Evolutionary conservation across 108 stramenopile genomes (phyloP), one percentile per base, ranked within the genome.

Genomic region (Parmales sp.): DNA sequence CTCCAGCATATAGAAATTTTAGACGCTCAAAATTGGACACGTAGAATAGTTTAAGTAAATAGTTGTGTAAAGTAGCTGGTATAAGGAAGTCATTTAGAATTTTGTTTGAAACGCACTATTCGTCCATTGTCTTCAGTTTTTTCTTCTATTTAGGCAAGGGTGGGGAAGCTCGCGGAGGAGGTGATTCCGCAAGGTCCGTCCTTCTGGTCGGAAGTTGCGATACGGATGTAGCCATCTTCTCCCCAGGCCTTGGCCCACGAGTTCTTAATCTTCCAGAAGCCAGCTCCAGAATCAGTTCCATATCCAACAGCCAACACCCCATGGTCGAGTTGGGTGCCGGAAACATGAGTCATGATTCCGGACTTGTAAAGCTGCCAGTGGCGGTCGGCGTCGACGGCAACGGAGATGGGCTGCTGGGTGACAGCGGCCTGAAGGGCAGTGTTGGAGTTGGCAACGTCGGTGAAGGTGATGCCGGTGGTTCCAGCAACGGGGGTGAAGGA

Each of bases 251-350:
- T 77, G n/a, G 94, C 94, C 94, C 94, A 95, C 26, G 81, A 83
- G 68, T 95, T 95, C 84, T 70, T 90, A 78, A 71, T 90, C 85
- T 76, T 91, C 85, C 75, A 91, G 78, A 70, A 89, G 87, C 68
- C 85, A 25, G 81, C 76, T 39, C 88, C 90, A 25, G 64, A 6
- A 65, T 90, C 86, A 29, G 79, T 88, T 31, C 94, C 96, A 74
- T 93, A 97, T 29, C 96, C 96, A 54, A 93, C 94, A 0, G 88
- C 91, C 69, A 97, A 81, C 18, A 97, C 94, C 39, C 93, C 96
- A 71, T 97, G 96, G 79, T 97, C 91, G 46, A 95, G 81, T 44
- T 81, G 66, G 29, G 85, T 86, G 28, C 81, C 86, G 4, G 37
- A n/a, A 34, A 39, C 28, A 29, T 44, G 49, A 20, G 34, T 38